Evolutionary conservation across 2,329 filamentous ascomycete species (phyloP).

Genomic region (Coniochaeta sp.): DNA sequence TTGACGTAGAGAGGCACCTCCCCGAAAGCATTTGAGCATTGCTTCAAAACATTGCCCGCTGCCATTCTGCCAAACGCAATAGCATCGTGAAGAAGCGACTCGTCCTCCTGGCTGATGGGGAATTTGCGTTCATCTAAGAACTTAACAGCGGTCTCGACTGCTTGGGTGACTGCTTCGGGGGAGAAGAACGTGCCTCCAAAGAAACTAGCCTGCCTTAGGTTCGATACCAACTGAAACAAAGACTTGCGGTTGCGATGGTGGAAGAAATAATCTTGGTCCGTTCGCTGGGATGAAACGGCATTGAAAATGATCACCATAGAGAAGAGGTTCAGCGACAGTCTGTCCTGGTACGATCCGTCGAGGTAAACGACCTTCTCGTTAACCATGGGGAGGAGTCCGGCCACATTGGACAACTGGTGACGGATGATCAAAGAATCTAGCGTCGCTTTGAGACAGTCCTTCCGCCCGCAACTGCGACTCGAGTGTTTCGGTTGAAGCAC

Average conservation of each 20-base stretch:
- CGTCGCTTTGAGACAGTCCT: conserved; percentile 57
- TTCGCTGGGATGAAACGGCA: conserved; percentile 77
- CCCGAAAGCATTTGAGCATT: conserved; percentile 59
- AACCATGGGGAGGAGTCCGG: conserved; percentile 60
- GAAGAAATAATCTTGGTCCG: conserved; percentile 83
- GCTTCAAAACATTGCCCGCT: conserved; percentile 54
- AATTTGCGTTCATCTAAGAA: conserved; percentile 61
- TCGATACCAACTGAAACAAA: conserved; percentile 63
- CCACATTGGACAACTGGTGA: conserved; percentile 68
- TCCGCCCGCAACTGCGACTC: conserved; percentile 45
- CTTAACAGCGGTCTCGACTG: conserved; percentile 56
- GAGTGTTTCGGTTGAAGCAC: conserved; percentile 53
- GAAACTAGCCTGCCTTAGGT: conserved; percentile 77
- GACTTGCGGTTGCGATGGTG: conserved; percentile 64
- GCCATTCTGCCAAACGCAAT: conserved; percentile 58
- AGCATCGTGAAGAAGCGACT: conserved; percentile 51
- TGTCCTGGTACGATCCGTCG: conserved; percentile 79
- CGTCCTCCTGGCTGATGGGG: conserved; percentile 53
- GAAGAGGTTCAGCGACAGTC: conserved; percentile 76
- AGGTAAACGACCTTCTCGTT: conserved; percentile 65
- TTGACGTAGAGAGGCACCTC: conserved; percentile 71
- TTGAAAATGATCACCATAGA: conserved; percentile 80
- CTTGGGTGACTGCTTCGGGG: conserved; percentile 50
- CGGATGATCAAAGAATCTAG: conserved; percentile 78
- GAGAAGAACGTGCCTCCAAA: conserved; percentile 76